Conservation (phyloP, 2,329 filamentous ascomycete genomes). For the Bipolaris zeicola region DNA sequence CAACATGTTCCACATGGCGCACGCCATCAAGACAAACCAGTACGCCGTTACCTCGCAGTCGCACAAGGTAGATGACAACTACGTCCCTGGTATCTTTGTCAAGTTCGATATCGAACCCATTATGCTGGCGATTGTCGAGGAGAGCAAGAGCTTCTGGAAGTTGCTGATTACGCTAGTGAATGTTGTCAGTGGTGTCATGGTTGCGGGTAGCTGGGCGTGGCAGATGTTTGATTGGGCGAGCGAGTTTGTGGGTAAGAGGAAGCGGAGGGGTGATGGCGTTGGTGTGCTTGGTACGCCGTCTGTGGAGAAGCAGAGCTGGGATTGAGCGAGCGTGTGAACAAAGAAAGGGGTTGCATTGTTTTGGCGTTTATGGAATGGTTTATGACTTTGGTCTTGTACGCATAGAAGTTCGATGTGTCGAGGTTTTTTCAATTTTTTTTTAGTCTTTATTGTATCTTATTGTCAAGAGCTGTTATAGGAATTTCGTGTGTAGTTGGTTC, state of each 20-base stretch:
- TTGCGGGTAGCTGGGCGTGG: conserved; percentile 92
- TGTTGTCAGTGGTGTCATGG: conserved; percentile 85
- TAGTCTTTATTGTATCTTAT: neutral
- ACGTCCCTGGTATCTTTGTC: conserved; percentile 90
- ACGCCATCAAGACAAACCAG: conserved; percentile 88
- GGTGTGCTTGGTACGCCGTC: conserved; percentile 53
- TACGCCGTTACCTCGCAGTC: conserved; percentile 95
- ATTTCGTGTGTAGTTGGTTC: neutral
- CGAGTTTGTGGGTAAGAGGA: conserved; percentile 54
- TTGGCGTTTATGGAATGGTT: conserved; percentile 1
- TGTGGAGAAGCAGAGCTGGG: conserved; percentile 23
- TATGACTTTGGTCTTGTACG: neutral
- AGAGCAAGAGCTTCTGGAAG: conserved; percentile 73
- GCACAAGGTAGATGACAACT: conserved; percentile 68
- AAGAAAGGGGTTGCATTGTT: conserved; percentile 2
- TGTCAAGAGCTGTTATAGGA: neutral
- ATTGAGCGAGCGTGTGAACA: conserved; percentile 2
- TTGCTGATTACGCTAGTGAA: conserved; percentile 87
- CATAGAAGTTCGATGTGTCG: neutral
- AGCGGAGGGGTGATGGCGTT: conserved; percentile 49
- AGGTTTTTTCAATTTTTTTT: neutral
- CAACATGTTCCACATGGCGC: conserved; percentile 46
- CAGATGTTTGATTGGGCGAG: conserved; percentile 78
- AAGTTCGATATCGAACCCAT: conserved; percentile 99
- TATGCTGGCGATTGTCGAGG: conserved; percentile 81